Evolutionary conservation across 140 eudicot species (phyloP).

Genomic region (Bidens hawaiensis): DNA sequence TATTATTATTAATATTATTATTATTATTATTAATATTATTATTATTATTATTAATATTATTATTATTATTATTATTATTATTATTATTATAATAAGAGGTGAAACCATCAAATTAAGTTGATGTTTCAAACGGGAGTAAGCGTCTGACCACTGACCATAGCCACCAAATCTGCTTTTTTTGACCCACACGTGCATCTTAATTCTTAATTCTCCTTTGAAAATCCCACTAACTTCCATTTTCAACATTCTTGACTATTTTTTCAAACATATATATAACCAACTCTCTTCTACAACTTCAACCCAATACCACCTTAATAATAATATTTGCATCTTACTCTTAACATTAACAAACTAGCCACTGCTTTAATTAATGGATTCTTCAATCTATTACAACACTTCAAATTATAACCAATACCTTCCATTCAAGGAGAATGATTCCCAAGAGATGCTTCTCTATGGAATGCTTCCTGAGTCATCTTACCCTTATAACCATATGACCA

Average conservation of each 20-base stretch:
- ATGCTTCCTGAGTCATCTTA: not conserved
- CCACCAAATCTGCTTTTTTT: conserved; percentile 20
- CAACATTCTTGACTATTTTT: not conserved
- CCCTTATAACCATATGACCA: not conserved
- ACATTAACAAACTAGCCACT: too few relatives aligned
- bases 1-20: too few relatives aligned
- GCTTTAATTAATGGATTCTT: not conserved
- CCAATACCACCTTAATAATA: not conserved
- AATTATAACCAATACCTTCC: not conserved
- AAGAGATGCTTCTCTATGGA: not conserved
- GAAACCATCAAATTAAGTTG: conserved; percentile 7
- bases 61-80: too few relatives aligned
- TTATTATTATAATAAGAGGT: too few relatives aligned
- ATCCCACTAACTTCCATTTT: not conserved
- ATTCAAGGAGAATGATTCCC: not conserved
- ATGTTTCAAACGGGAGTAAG: conserved; percentile 17
- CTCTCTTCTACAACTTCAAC: not conserved
- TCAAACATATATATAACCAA: not conserved
- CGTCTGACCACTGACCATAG: conserved; percentile 31
- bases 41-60: too few relatives aligned
- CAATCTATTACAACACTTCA: not conserved
- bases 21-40: too few relatives aligned
- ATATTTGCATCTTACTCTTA: not conserved
- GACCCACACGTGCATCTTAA: not conserved
- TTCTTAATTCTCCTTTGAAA: not conserved